Evolutionary conservation across 1,139 yeast species (phyloP).

Genomic region (Yamadazyma dendronema): DNA sequence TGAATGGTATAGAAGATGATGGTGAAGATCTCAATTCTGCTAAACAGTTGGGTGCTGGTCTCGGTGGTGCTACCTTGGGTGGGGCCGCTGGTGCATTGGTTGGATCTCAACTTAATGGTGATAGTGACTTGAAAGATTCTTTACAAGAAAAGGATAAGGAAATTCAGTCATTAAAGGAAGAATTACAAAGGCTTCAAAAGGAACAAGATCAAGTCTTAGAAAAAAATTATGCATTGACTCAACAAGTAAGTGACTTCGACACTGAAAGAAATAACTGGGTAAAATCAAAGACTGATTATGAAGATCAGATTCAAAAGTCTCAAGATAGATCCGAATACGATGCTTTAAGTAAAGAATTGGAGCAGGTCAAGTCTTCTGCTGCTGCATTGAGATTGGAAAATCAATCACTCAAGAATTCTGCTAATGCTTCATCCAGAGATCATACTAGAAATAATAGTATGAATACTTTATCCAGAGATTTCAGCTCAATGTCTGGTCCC

Average conservation of each 20-base stretch:
- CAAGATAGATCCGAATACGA: constrained; percentile 11
- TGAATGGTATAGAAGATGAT: background rate
- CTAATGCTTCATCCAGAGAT: constrained; percentile 15
- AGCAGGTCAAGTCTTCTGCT: constrained; percentile 27
- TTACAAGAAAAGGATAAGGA: constrained; percentile 1
- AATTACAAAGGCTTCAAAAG: constrained; percentile 14
- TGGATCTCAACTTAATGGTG: background rate
- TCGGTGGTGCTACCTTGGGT: background rate
- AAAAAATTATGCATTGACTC: constrained; percentile 11
- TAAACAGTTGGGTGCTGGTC: constrained; percentile 4
- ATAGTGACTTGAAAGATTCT: background rate
- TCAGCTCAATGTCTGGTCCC: constrained; percentile 3
- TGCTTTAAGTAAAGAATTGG: constrained; percentile 22
- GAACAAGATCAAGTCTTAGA: constrained; percentile 10
- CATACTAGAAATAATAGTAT: constrained; percentile 14
- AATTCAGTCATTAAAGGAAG: constrained; percentile 9
- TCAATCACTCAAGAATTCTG: constrained; percentile 34
- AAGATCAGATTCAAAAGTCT: constrained; percentile 7
- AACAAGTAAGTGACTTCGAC: constrained; percentile 10
- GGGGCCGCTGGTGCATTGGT: constrained; percentile 1
- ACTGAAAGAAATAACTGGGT: constrained; percentile 9
- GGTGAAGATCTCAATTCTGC: constrained; percentile 3
- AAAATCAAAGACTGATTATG: constrained; percentile 6
- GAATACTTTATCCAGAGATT: constrained; percentile 13
- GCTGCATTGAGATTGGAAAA: constrained; percentile 42